Evolutionary conservation across 2,329 filamentous ascomycete genomes (phyloP), one percentile per base, ranked within the genome.

Genomic region (Penicillium hesseltinei): DNA sequence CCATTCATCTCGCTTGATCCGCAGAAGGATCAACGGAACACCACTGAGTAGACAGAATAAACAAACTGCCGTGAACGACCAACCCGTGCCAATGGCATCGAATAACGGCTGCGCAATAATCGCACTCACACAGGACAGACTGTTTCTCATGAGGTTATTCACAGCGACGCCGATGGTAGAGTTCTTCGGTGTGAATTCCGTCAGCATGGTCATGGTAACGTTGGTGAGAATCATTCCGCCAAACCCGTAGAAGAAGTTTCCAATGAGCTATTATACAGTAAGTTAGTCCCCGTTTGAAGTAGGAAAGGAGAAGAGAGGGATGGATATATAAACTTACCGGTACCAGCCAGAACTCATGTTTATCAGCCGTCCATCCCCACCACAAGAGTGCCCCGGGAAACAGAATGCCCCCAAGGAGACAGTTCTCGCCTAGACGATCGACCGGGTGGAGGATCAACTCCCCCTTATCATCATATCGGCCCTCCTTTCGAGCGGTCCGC

Each of bases 131-230:
- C 31, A 45, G 1, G 31, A 47, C 23, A 54, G 42, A n/a, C 35
- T 39, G 19, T 54, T 54, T 38, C 51, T 31, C 39, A 46, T 5
- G 19, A 53, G 42, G 21, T 53, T 53, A 45, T 44, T 33, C 13
- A 53, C 19, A 2, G 51, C 42, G 1, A 47, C 31, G n/a, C 42
- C 42, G 6, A 33, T 38, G 15, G 42, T 35, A 1, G 42, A 35
- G 4, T 53, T 53, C 6, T 47, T 36, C 2, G 51, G 51, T 29
- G 31, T 45, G 29, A 53, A 53, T 31, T 53, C 51, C 1, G 42
- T 53, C 1, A 47, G 13, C 31, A 36, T 33, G 0, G 40, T 53
- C 10, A 36, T 46, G 5, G 42, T 25, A 0, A 44, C 7, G 11
- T 44, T 44, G 3, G 33, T 46, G 23, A 53, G 17, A 11, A 53